Evolutionary conservation across 768 basidiomycete genomes (phyloP).

Genomic region (Lentinus tigrinus): DNA sequence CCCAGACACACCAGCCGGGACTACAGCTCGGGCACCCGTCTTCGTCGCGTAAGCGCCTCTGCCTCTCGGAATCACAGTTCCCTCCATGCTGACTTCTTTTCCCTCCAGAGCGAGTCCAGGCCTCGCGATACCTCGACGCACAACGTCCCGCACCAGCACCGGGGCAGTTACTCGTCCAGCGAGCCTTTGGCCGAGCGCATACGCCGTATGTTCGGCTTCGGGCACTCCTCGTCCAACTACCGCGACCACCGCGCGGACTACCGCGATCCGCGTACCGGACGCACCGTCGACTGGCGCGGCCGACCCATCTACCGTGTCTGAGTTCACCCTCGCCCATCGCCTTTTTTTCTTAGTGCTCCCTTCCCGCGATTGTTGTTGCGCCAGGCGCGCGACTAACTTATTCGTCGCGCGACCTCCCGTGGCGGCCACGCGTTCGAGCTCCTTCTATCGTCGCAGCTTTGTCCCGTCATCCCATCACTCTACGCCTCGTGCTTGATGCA

Average conservation of each 20-base stretch:
- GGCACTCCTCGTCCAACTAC: slow-evolving; percentile 13
- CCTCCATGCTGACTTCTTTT: not conserved
- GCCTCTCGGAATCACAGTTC: not conserved
- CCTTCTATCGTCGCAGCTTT: not conserved
- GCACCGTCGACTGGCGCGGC: slow-evolving; percentile 51
- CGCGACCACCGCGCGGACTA: slow-evolving; percentile 18
- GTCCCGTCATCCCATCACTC: too few relatives aligned
- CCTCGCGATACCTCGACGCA: slow-evolving; percentile 7
- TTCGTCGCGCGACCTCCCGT: not conserved
- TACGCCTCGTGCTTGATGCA: not conserved
- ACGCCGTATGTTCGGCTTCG: slow-evolving; percentile 37
- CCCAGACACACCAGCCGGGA: not conserved
- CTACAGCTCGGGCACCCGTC: not conserved
- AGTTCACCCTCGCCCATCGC: too few relatives aligned
- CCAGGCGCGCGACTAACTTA: slow-evolving; percentile 7
- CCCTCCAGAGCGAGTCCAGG: slow-evolving; percentile 10
- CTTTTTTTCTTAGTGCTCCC: not conserved
- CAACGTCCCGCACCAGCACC: slow-evolving; percentile 14
- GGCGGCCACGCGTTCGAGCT: not conserved
- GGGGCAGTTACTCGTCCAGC: slow-evolving; percentile 7
- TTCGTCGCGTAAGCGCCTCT: slow-evolving; percentile 14
- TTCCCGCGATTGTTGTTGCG: not conserved
- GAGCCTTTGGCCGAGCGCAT: slow-evolving; percentile 36
- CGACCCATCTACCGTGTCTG: slow-evolving; percentile 46
- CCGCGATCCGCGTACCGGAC: slow-evolving; percentile 26